These are phyloP conservation scores for Globisporangium apiculatum DNA, from an alignment of 352 stramenopile species.

Conservation along the genomic window DNA sequence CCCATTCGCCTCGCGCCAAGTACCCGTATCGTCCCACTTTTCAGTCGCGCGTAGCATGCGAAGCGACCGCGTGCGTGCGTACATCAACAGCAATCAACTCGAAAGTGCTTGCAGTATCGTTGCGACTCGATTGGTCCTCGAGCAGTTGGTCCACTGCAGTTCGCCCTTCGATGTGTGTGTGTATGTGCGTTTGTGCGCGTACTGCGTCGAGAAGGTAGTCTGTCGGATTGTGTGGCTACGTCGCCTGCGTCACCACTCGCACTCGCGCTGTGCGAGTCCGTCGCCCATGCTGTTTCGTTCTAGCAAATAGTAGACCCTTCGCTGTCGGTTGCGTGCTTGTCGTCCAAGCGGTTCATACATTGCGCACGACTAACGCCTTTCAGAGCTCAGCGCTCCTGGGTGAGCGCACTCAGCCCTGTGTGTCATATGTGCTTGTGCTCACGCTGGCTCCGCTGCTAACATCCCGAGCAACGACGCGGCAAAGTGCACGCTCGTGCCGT, in stretches of 20 bases:
- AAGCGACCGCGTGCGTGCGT: not conserved
- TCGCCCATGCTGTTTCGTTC: not conserved
- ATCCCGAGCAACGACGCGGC: slow-evolving; percentile 15
- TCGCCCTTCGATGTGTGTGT: too few relatives aligned
- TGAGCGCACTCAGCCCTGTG: not conserved
- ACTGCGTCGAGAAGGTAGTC: not conserved
- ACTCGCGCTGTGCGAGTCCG: not conserved
- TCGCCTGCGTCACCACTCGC: not conserved
- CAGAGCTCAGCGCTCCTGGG: too few relatives aligned
- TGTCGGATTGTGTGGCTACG: too few relatives aligned
- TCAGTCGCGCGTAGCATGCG: not conserved
- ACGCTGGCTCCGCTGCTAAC: slow-evolving; percentile 2
- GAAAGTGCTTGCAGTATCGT: too few relatives aligned
- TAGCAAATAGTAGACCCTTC: too few relatives aligned
- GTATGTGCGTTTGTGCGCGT: slow-evolving; percentile 1
- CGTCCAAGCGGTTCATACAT: too few relatives aligned
- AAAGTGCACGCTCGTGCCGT: slow-evolving; percentile 9
- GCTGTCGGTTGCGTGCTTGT: too few relatives aligned
- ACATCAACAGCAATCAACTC: too few relatives aligned
- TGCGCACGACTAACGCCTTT: too few relatives aligned
- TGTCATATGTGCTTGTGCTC: not conserved
- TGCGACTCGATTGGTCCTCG: too few relatives aligned
- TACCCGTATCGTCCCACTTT: not conserved
- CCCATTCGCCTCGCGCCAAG: too few relatives aligned
- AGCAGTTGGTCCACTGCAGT: too few relatives aligned